A percentile compares a stretch with the other conserved stretches of the same genome.
Evolutionary conservation across 2,329 filamentous ascomycete genomes (phyloP).

Genomic region (Endoconidiophora laricicola): DNA sequence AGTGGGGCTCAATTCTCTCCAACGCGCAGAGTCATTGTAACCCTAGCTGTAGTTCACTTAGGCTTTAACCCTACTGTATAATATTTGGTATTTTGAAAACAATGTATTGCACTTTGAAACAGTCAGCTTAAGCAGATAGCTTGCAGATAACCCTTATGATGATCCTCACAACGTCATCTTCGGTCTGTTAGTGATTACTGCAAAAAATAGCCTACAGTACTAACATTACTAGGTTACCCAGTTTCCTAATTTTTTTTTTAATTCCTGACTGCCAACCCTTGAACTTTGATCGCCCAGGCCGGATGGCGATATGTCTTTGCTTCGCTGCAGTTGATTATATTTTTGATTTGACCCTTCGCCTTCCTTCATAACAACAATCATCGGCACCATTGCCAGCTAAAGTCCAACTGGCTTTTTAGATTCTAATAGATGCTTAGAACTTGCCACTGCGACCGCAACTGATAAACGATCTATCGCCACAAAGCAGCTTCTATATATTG

Average conservation of each 20-base stretch:
- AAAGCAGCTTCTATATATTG: too few species aligned
- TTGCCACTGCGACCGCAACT: too few species aligned
- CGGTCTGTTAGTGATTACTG: background rate
- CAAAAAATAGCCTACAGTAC: background rate
- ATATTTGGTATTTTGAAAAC: background rate
- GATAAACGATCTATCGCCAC: too few species aligned
- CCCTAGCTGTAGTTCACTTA: background rate
- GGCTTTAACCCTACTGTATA: background rate
- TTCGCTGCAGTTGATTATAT: background rate
- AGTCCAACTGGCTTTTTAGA: too few species aligned
- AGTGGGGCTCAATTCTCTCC: background rate
- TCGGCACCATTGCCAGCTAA: too few species aligned
- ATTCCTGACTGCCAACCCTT: background rate
- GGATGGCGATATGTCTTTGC: slow-evolving; percentile 5
- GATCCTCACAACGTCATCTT: background rate
- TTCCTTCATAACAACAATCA: too few species aligned
- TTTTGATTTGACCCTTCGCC: too few species aligned
- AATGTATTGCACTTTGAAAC: background rate
- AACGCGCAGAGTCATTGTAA: background rate
- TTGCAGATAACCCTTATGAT: background rate
- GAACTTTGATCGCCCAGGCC: background rate
- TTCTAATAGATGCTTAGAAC: too few species aligned
- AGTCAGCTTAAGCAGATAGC: background rate
- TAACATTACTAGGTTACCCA: background rate
- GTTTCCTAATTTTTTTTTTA: background rate